Percentiles rank a stretch among this genome's conserved stretches.
These are phyloP conservation scores for Sugiyamaella chiloensis DNA, from an alignment of 805 yeast genomes.

Conservation along the genomic window DNA sequence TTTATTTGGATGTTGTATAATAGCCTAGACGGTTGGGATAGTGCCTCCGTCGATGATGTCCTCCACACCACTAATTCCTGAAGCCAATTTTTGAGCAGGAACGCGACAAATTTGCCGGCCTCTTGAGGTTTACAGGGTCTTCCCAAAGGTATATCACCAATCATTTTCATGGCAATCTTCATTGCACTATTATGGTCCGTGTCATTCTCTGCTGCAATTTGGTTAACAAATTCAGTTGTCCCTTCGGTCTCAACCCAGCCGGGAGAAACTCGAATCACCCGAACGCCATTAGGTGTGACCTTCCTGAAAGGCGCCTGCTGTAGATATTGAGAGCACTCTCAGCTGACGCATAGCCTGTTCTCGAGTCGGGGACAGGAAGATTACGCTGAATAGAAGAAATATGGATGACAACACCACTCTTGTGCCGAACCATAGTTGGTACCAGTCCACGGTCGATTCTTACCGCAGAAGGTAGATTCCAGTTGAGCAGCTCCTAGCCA, in stretches of 20 bases:
- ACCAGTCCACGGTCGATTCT: not conserved
- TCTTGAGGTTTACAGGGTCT: not conserved
- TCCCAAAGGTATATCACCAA: not conserved
- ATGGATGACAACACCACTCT: not conserved
- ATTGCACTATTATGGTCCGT: not conserved
- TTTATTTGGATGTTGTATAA: not conserved
- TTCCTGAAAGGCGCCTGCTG: not conserved
- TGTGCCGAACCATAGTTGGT: not conserved
- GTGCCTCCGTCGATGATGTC: not conserved
- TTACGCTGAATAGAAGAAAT: not conserved
- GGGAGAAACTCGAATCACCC: not conserved
- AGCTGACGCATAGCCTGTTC: not conserved
- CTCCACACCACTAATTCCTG: not conserved
- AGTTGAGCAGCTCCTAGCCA: not conserved
- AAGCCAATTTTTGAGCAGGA: not conserved
- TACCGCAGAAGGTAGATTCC: not conserved
- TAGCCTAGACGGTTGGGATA: not conserved
- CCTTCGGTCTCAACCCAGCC: conserved; percentile 1
- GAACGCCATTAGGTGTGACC: not conserved
- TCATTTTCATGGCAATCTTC: not conserved
- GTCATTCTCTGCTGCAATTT: not conserved
- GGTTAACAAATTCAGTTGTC: not conserved
- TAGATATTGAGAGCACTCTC: not conserved
- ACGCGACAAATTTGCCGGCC: not conserved
- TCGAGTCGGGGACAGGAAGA: not conserved